A percentile compares a stretch with the other conserved stretches of the same genome.
Evolutionary conservation across 1,284 basidiomycete genomes (phyloP).

Genomic region (Microbotryum scabiosae): DNA sequence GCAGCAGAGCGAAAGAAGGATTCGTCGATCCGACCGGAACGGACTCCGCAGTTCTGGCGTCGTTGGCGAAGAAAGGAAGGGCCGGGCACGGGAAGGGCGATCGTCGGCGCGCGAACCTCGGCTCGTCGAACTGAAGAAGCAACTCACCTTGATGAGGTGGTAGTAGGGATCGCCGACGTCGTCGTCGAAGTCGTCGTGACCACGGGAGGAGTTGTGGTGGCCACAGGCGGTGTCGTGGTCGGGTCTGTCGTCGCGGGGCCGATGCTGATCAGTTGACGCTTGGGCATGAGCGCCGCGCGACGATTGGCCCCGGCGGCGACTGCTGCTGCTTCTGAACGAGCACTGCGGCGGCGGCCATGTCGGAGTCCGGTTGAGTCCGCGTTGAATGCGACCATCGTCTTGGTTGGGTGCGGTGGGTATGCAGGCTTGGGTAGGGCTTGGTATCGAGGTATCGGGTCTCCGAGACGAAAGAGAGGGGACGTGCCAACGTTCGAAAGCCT

Average conservation of each 20-base stretch:
- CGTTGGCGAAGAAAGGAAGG: neutral
- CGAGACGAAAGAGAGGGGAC: too few species aligned
- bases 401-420: too few species aligned
- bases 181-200: conserved; percentile 9
- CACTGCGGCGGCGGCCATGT: too few species aligned
- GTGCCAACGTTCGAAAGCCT: too few species aligned
- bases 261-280: too few species aligned
- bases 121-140: neutral
- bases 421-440: too few species aligned
- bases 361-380: too few species aligned
- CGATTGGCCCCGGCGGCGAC: too few species aligned
- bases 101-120: neutral
- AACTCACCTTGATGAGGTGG: neutral
- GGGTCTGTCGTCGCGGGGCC: neutral
- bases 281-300: too few species aligned
- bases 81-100: neutral
- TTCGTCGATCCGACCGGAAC: neutral
- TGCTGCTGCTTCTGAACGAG: too few species aligned
- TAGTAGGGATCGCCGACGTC: neutral
- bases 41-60: neutral
- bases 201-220: neutral
- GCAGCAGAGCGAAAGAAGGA: neutral
- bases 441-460: too few species aligned
- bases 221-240: neutral
- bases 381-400: too few species aligned